Evolutionary conservation across 2,329 filamentous ascomycete species (phyloP).

Genomic region (Fusarium neocosmosporiellum): DNA sequence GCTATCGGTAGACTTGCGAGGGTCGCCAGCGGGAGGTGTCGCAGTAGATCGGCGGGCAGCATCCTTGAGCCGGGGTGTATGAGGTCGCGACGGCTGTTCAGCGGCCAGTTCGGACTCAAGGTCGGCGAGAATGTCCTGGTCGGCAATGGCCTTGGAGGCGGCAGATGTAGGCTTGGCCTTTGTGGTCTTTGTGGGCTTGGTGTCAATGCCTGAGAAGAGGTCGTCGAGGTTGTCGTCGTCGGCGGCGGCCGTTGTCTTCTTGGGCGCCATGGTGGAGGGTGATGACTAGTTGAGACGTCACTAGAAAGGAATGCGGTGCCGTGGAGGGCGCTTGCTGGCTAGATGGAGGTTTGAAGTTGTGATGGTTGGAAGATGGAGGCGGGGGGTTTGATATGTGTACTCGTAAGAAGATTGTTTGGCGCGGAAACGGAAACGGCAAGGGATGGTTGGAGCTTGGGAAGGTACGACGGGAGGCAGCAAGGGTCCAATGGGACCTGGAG

Average conservation of each 20-base stretch:
- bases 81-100: slow-evolving; percentile 78
- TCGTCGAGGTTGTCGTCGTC: slow-evolving; percentile 73
- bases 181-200: slow-evolving; percentile 60
- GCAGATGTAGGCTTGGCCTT: slow-evolving; percentile 62
- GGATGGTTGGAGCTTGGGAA: slow-evolving; percentile 35
- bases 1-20: slow-evolving; percentile 83
- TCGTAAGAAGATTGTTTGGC: slow-evolving; percentile 39
- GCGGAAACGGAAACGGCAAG: slow-evolving; percentile 15
- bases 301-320: neutral
- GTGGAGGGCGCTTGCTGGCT: neutral
- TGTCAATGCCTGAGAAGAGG: slow-evolving; percentile 72
- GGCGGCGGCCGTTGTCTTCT: slow-evolving; percentile 67
- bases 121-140: slow-evolving; percentile 87
- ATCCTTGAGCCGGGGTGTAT: slow-evolving; percentile 80
- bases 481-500: slow-evolving; percentile 26
- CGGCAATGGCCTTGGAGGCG: slow-evolving; percentile 60
- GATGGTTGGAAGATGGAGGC: slow-evolving; percentile 24
- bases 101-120: slow-evolving; percentile 79
- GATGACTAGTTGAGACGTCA: neutral
- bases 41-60: slow-evolving; percentile 59
- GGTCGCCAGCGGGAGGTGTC: slow-evolving; percentile 68
- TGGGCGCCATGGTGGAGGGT: slow-evolving; percentile 65
- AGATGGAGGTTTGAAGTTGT: slow-evolving; percentile 4
- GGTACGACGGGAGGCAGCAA: slow-evolving; percentile 33
- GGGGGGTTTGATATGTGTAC: slow-evolving; percentile 21